Evolutionary conservation across 2,329 filamentous ascomycete species (phyloP).

Genomic region (Orbilia javanica): DNA sequence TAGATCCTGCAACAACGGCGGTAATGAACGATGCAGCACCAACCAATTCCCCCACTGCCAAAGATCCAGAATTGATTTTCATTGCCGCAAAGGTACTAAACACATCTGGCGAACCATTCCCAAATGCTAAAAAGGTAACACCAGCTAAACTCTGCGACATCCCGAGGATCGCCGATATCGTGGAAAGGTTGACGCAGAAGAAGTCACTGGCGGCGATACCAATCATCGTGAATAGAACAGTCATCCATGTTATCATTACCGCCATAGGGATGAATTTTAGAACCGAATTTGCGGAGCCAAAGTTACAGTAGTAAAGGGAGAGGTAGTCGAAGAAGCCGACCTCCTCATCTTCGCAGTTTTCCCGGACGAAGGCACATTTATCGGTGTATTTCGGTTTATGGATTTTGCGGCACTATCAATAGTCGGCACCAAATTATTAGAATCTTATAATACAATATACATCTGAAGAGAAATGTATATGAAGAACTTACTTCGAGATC

Average conservation of each 20-base stretch:
- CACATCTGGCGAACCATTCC: constrained; percentile 97
- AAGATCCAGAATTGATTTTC: constrained; percentile 94
- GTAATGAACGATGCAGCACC: constrained; percentile 97
- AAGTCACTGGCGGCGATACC: constrained; percentile 98
- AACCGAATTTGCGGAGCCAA: constrained; percentile 67
- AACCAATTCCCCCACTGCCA: constrained; percentile 94
- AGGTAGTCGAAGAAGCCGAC: constrained; percentile 91
- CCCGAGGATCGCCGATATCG: constrained; percentile 86
- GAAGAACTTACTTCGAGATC: constrained; percentile 59
- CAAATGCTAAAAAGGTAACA: constrained; percentile 95
- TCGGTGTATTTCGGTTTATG: constrained; percentile 75
- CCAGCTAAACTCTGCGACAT: constrained; percentile 89
- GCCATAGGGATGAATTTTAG: constrained; percentile 82
- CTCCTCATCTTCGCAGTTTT: constrained; percentile 88
- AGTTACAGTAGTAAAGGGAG: constrained; percentile 86
- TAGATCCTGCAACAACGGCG: constrained; percentile 93
- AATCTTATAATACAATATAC: background rate
- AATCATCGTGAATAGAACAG: constrained; percentile 92
- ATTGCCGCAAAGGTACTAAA: constrained; percentile 99
- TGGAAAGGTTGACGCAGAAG: constrained; percentile 96
- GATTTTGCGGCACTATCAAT: constrained; percentile 79
- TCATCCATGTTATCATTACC: constrained; percentile 84
- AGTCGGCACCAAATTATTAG: background rate
- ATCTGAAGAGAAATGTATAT: background rate
- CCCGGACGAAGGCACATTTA: constrained; percentile 86